These are phyloP conservation scores for Raphanus sativus DNA, from an alignment of 345 rosid species.

Conservation along the genomic window DNA sequence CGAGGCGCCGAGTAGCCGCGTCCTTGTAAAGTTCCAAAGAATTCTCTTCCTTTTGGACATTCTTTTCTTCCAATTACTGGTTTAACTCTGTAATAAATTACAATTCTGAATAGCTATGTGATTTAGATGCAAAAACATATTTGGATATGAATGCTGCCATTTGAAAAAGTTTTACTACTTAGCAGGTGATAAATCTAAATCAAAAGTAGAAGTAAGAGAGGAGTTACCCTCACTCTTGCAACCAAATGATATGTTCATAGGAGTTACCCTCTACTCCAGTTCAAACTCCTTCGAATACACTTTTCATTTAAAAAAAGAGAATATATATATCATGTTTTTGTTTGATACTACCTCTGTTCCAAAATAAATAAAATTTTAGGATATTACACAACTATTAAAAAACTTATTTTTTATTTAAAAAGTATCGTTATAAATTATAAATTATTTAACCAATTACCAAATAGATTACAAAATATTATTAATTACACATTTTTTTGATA, in stretches of 20 bases:
- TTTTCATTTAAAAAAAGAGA: too few relatives aligned
- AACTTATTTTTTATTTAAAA: too few relatives aligned
- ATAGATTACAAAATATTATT: too few relatives aligned
- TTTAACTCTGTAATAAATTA: background rate
- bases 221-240: background rate
- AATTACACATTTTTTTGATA: too few relatives aligned
- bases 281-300: too few relatives aligned
- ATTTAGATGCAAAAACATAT: background rate
- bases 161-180: background rate
- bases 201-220: background rate
- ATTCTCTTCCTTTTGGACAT: constrained; percentile 5
- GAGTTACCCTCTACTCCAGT: too few relatives aligned
- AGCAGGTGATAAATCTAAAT: background rate
- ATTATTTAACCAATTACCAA: too few relatives aligned
- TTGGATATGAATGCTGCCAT: background rate
- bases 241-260: too few relatives aligned
- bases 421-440: too few relatives aligned
- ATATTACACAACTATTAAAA: too few relatives aligned
- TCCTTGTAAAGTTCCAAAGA: constrained; percentile 21
- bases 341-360: background rate
- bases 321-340: background rate
- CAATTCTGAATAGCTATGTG: background rate
- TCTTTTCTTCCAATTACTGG: background rate
- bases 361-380: too few relatives aligned
- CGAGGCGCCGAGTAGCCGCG: constrained; percentile 39